Evolutionary conservation across 2,329 filamentous ascomycete genomes (phyloP).

Genomic region (Cephalotrichum gorgonifer): DNA sequence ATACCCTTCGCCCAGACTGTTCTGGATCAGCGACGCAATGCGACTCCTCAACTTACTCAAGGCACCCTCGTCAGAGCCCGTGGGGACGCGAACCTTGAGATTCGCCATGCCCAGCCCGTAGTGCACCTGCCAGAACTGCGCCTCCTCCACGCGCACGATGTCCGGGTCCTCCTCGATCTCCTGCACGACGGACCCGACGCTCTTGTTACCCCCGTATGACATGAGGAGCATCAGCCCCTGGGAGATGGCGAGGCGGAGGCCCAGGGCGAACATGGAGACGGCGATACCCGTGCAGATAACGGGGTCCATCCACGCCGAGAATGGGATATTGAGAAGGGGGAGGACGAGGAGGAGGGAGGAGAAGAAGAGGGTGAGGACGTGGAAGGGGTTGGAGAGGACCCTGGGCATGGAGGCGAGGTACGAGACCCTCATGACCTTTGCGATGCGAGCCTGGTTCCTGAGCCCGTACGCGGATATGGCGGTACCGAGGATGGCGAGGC

Average conservation of each 20-base stretch:
- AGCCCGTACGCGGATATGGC: conserved; percentile 78
- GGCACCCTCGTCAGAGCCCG: conserved; percentile 57
- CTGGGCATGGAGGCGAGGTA: conserved; percentile 74
- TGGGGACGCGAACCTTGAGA: conserved; percentile 63
- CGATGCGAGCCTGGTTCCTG: conserved; percentile 85
- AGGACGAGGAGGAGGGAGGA: conserved; percentile 70
- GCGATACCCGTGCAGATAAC: conserved; percentile 74
- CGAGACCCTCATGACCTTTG: conserved; percentile 78
- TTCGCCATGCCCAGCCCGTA: conserved; percentile 96
- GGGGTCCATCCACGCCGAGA: conserved; percentile 67
- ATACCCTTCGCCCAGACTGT: conserved; percentile 79
- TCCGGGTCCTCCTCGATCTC: conserved; percentile 76
- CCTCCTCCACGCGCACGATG: conserved; percentile 73
- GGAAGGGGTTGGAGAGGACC: conserved; percentile 87
- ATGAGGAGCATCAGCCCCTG: conserved; percentile 93
- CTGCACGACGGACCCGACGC: conserved; percentile 64
- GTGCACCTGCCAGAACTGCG: conserved; percentile 97
- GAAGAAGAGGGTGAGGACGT: conserved; percentile 86
- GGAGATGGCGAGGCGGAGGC: conserved; percentile 70
- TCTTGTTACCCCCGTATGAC: conserved; percentile 53
- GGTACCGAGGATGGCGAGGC: conserved; percentile 74
- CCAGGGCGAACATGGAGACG: conserved; percentile 78
- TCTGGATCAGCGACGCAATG: conserved; percentile 69
- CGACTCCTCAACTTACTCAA: conserved; percentile 65
- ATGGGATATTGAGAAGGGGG: conserved; percentile 71